A percentile compares a stretch with the other conserved stretches of the same genome.
phyloP scores from a whole-genome alignment of 768 basidiomycete species.

The Boletus rex-veris region DNA sequence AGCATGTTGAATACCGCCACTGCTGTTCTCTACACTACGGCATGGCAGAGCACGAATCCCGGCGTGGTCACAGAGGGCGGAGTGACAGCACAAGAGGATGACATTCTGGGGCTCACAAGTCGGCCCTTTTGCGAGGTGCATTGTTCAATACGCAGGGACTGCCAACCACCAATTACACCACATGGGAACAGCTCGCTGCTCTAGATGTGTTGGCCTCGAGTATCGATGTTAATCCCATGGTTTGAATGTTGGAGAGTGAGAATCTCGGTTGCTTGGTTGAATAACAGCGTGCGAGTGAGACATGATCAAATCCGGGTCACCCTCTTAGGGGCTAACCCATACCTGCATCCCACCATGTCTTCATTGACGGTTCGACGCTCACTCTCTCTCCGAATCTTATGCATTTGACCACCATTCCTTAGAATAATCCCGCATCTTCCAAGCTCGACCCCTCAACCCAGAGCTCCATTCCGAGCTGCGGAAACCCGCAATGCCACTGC shows the following conservation, averaged over 20 bases:
- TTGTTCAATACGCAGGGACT: too few species aligned
- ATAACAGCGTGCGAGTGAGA: too few species aligned
- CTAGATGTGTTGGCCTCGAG: constrained; percentile 13
- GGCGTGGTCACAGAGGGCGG: constrained; percentile 54
- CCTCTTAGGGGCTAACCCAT: too few species aligned
- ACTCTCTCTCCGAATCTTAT: background rate
- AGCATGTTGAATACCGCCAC: constrained; percentile 39
- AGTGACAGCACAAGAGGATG: constrained; percentile 39
- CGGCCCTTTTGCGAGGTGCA: background rate
- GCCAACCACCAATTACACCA: constrained; percentile 29
- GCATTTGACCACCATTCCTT: background rate
- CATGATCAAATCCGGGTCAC: too few species aligned
- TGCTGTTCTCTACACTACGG: constrained; percentile 41
- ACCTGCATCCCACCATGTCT: constrained; percentile 1
- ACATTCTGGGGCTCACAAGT: constrained; percentile 54
- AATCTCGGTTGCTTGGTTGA: too few species aligned
- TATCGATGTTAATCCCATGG: background rate
- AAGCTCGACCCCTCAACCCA: constrained; percentile 1
- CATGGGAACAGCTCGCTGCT: constrained; percentile 23
- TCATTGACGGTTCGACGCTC: constrained; percentile 3
- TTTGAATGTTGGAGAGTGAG: too few species aligned
- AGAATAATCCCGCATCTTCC: constrained; percentile 2
- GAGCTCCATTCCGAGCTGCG: constrained; percentile 10
- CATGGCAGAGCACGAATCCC: constrained; percentile 43
- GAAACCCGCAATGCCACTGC: constrained; percentile 17